Evolutionary conservation across 495 filamentous ascomycete genomes (phyloP).

Genomic region (Xylaria cubensis): DNA sequence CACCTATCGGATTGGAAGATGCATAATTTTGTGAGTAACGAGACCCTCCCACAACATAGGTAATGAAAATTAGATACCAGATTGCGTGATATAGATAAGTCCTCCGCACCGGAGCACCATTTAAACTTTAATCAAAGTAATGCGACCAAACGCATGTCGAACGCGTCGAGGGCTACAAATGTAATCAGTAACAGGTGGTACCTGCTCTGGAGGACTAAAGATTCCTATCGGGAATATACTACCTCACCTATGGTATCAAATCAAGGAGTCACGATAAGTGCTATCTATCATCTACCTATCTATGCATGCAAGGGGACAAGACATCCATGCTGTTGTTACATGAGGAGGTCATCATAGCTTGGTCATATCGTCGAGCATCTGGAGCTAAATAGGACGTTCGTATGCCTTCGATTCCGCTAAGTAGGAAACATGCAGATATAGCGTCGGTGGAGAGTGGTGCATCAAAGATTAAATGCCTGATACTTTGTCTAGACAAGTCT

Average conservation of each 20-base stretch:
- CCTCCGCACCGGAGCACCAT: background rate
- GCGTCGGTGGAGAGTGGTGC: background rate
- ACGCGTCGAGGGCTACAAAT: background rate
- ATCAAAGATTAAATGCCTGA: background rate
- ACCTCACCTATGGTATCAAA: too few species aligned
- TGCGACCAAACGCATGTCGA: background rate
- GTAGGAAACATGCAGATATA: background rate
- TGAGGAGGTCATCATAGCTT: background rate
- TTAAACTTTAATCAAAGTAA: background rate
- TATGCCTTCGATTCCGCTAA: background rate
- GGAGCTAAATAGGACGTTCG: background rate
- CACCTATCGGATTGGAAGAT: background rate
- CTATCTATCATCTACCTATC: too few species aligned
- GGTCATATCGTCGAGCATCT: background rate
- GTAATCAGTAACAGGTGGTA: background rate
- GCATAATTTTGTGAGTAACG: background rate
- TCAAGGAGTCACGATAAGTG: too few species aligned
- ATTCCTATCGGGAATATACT: too few species aligned
- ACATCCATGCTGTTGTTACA: background rate
- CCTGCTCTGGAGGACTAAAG: too few species aligned
- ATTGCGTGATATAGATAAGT: background rate
- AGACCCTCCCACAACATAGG: background rate
- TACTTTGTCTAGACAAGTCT: background rate
- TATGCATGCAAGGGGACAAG: background rate
- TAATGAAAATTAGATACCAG: background rate